Percentiles rank a stretch among this genome's conserved stretches.
These are phyloP conservation scores for Leavenworthia alabamica DNA, from an alignment of 345 rosid genomes.

Conservation along the genomic window DNA sequence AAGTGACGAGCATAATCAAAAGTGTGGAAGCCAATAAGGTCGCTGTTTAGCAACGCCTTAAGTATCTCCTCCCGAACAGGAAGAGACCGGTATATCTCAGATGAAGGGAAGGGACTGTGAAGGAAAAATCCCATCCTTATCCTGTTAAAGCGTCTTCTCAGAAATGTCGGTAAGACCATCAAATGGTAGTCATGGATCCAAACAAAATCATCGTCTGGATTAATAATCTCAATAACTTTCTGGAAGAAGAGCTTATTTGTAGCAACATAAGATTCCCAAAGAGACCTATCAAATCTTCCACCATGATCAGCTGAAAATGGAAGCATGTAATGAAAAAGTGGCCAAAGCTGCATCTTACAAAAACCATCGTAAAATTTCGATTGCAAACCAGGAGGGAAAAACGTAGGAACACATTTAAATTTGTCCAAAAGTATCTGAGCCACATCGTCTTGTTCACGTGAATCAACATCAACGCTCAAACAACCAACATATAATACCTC, in stretches of 20 bases:
- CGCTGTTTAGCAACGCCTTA: slow-evolving; percentile 34
- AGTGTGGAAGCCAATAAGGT: slow-evolving; percentile 42
- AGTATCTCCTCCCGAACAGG: slow-evolving; percentile 38
- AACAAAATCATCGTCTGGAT: slow-evolving; percentile 36
- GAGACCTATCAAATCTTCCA: slow-evolving; percentile 37
- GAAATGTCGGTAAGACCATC: slow-evolving; percentile 35
- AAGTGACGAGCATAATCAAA: slow-evolving; percentile 97
- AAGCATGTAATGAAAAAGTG: slow-evolving; percentile 35
- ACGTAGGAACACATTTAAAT: slow-evolving; percentile 34
- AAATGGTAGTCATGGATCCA: slow-evolving; percentile 41
- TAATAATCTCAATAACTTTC: slow-evolving; percentile 32
- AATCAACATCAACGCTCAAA: slow-evolving; percentile 31
- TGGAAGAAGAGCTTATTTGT: slow-evolving; percentile 35
- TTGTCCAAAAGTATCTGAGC: slow-evolving; percentile 35
- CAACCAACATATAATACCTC: slow-evolving; percentile 37
- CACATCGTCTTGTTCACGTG: slow-evolving; percentile 32
- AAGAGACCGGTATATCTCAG: slow-evolving; percentile 35
- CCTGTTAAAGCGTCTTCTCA: slow-evolving; percentile 35
- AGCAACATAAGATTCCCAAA: slow-evolving; percentile 36
- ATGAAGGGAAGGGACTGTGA: slow-evolving; percentile 35
- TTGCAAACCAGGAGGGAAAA: slow-evolving; percentile 33
- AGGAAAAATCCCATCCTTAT: slow-evolving; percentile 38
- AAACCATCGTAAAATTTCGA: slow-evolving; percentile 32
- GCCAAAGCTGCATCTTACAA: slow-evolving; percentile 38
- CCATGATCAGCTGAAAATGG: slow-evolving; percentile 38